A percentile compares a stretch with the other conserved stretches of the same genome.
phyloP scores from a whole-genome alignment of 2,329 filamentous ascomycete genomes.

The Ascochyta rabiei region DNA sequence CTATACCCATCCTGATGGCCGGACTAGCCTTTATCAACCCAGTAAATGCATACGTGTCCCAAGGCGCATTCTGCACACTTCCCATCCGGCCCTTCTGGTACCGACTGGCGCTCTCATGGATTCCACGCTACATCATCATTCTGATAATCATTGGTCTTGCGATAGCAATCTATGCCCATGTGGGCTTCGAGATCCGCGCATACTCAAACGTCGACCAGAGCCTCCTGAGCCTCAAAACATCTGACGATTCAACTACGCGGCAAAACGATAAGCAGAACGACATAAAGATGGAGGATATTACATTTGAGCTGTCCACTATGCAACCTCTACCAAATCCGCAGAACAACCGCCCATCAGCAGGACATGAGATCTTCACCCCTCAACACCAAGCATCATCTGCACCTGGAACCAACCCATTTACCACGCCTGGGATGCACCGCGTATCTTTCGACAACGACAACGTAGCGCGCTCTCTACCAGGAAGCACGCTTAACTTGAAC shows the following conservation, averaged over 20 bases:
- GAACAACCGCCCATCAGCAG: conserved; percentile 20
- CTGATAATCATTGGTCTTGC: conserved; percentile 69
- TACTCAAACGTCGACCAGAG: conserved; percentile 34
- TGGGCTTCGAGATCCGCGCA: conserved; percentile 53
- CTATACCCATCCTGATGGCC: conserved; percentile 66
- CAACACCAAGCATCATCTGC: conserved; percentile 15
- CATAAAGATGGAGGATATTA: conserved; percentile 8
- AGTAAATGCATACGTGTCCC: conserved; percentile 62
- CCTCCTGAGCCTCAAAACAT: conserved; percentile 20
- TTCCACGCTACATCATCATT: conserved; percentile 74
- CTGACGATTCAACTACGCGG: conserved; percentile 9
- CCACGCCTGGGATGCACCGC: background rate
- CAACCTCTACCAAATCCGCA: background rate
- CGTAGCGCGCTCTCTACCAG: background rate
- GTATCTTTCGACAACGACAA: background rate
- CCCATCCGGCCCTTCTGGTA: conserved; percentile 72
- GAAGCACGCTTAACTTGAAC: conserved; percentile 3
- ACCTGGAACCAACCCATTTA: background rate
- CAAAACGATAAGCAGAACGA: conserved; percentile 1
- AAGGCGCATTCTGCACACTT: conserved; percentile 73
- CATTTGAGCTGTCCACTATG: conserved; percentile 5
- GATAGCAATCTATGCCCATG: conserved; percentile 72
- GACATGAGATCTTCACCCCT: conserved; percentile 17
- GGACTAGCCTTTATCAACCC: conserved; percentile 67
- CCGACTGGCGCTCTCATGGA: conserved; percentile 70